Evolutionary conservation across 1,139 yeast species (phyloP).

Genomic region (Nakaseomyces kungkrabaensis): DNA sequence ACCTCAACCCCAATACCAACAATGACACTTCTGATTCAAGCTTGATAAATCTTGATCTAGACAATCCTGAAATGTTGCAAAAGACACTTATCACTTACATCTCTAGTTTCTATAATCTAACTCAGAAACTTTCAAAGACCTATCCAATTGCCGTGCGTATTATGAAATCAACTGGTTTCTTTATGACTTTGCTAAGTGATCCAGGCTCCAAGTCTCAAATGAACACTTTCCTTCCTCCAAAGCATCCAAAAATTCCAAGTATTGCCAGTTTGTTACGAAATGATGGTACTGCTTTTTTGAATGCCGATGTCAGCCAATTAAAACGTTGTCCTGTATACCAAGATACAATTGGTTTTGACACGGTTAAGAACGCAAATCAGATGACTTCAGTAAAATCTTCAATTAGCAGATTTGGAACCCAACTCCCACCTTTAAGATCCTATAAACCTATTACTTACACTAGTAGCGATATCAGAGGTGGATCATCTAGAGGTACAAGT

Average conservation of each 20-base stretch:
- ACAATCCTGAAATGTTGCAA: slow-evolving; percentile 26
- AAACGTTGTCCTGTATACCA: slow-evolving; percentile 30
- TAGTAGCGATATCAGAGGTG: slow-evolving; percentile 20
- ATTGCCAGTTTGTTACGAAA: slow-evolving; percentile 6
- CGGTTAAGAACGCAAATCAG: slow-evolving; percentile 2
- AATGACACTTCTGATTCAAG: slow-evolving; percentile 9
- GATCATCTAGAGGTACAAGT: slow-evolving; percentile 1
- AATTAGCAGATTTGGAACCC: slow-evolving; percentile 9
- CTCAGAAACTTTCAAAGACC: slow-evolving; percentile 31
- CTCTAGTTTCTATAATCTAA: slow-evolving; percentile 30
- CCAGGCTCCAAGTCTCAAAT: slow-evolving; percentile 23
- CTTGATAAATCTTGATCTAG: slow-evolving; percentile 25
- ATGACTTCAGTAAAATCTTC: neutral
- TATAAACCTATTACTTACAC: slow-evolving; percentile 30
- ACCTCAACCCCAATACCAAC: slow-evolving; percentile 6
- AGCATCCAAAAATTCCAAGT: slow-evolving; percentile 21
- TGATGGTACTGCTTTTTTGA: slow-evolving; percentile 18
- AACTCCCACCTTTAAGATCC: slow-evolving; percentile 24
- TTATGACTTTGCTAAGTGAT: slow-evolving; percentile 32
- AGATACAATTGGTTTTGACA: slow-evolving; percentile 27
- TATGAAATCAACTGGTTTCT: slow-evolving; percentile 39
- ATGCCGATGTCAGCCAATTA: slow-evolving; percentile 26
- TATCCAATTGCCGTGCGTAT: slow-evolving; percentile 50
- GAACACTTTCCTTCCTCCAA: slow-evolving; percentile 10
- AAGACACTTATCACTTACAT: slow-evolving; percentile 31